These are phyloP conservation scores for Plasmodium falciparum DNA, from an alignment of 169 alveolate genomes.

Conservation along the genomic window DNA sequence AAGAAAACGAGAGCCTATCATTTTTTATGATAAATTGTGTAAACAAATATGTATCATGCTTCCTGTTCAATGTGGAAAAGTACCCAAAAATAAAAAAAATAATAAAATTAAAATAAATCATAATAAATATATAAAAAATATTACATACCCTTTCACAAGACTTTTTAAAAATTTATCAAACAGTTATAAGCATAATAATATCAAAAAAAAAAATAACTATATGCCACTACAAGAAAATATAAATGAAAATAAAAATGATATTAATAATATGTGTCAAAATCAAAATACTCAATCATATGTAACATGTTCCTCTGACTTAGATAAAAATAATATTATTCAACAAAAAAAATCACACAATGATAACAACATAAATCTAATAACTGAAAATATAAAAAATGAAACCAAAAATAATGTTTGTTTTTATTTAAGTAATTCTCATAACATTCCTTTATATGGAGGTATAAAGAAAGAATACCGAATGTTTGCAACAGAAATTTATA, in stretches of 20 bases:
- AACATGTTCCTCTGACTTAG: neutral
- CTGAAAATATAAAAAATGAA: neutral
- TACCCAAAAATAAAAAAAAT: slow-evolving; percentile 13
- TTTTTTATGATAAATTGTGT: slow-evolving; percentile 73
- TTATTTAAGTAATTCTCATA: slow-evolving; percentile 35
- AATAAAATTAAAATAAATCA: no score
- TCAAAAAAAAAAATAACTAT: neutral
- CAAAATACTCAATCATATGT: neutral
- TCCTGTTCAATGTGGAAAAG: slow-evolving; percentile 32
- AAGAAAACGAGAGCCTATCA: slow-evolving; percentile 78
- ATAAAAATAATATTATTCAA: no score
- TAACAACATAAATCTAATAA: no score
- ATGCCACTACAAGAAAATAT: neutral
- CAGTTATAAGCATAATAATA: slow-evolving; percentile 37
- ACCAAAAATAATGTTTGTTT: slow-evolving; percentile 39
- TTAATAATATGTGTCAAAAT: no score
- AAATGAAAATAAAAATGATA: neutral
- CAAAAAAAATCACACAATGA: no score
- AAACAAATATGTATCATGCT: slow-evolving; percentile 75
- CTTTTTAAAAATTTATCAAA: slow-evolving; percentile 19
- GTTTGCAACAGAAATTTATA: slow-evolving; percentile 75
- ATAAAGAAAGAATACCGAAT: slow-evolving; percentile 51
- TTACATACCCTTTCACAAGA: neutral
- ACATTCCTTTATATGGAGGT: slow-evolving; percentile 19
- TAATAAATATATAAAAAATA: slow-evolving; percentile 11